A percentile compares a stretch with the other conserved stretches of the same genome.
Evolutionary conservation across 768 basidiomycete species (phyloP).

Genomic region (Auricularia sp.): DNA sequence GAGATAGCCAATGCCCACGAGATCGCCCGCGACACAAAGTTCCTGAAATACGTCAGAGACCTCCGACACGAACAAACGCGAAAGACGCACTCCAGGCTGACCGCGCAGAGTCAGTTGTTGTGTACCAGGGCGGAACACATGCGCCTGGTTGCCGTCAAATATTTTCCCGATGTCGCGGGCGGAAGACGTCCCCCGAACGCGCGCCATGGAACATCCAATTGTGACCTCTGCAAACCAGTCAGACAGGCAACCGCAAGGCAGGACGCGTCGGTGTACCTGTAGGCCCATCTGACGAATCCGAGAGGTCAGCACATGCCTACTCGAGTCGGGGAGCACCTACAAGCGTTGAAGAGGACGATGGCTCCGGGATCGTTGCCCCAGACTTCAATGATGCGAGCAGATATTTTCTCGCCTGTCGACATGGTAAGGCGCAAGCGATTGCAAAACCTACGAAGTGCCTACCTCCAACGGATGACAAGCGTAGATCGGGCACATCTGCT

Average conservation of each 20-base stretch:
- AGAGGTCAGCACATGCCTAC: not conserved
- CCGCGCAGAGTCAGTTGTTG: not conserved
- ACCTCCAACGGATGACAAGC: not conserved
- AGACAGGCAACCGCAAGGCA: not conserved
- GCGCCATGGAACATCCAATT: not conserved
- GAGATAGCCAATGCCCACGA: slow-evolving; percentile 43
- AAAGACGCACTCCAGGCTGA: not conserved
- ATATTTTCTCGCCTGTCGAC: not conserved
- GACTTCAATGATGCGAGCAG: not conserved
- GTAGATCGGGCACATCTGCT: not conserved
- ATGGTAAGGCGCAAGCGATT: not conserved
- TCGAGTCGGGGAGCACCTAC: not conserved
- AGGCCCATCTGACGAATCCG: not conserved
- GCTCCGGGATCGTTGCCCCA: not conserved
- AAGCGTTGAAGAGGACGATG: not conserved
- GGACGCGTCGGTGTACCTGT: not conserved
- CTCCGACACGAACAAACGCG: not conserved
- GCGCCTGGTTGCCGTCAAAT: not conserved
- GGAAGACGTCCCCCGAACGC: not conserved
- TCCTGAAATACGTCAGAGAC: slow-evolving; percentile 16
- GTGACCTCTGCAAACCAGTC: not conserved
- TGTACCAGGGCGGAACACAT: not conserved
- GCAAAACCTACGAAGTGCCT: not conserved
- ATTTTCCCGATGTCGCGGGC: not conserved
- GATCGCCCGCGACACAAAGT: slow-evolving; percentile 37